Evolutionary conservation across 2,329 filamentous ascomycete genomes (phyloP), one percentile per base, ranked within the genome.

Genomic region (Plectosphaerella plurivora): DNA sequence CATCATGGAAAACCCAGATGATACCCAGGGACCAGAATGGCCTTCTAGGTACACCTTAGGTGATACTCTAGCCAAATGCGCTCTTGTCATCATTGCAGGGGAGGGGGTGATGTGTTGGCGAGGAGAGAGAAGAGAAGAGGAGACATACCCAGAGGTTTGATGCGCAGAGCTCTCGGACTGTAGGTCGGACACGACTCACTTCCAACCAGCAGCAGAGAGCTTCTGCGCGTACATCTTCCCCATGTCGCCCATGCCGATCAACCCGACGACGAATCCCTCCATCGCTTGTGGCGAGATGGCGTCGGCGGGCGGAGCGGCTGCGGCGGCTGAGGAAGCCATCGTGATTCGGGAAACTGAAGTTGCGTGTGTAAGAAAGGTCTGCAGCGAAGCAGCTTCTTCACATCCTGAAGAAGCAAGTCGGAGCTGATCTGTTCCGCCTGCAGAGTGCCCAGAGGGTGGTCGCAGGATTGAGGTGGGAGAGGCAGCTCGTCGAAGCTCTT

Each of bases 61-160:
- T 84, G 84, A 91, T 96, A 81, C 93, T 97, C 93, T 91, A 97
- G 93, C 93, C 93, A 97, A 97, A 97, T 97, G 93, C 93, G 92
- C 93, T 97, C 93, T 93, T 91, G 93, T 97, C 93, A 97, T 97
- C 93, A 95, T 91, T 69, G 58, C 71, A 63, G 53, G 53, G 55
- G 54, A 48, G 41, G 50, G 47, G 49, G 25, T 22, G 35, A 16
- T 22, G 47, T 22, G 22, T 22, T 22, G 37, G 36, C 14, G 51
- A 49, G 50, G 25, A 45, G 18, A 51, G 45, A 55, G 45, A 49
- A 24, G 24, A 51, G 47, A 55, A 44, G 48, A 24, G 22, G 51
- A 48, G 42, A 66, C 73, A 72, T 70, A 76, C 73, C 68, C 68
- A 63, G 57, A 48, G 35, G 45, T 37, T 49, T 33, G 44, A 42